Evolutionary conservation across 176 grass and related monocot species (phyloP), one percentile per base, ranked within the genome.

Genomic region (Dendrocalamus sinicus): DNA sequence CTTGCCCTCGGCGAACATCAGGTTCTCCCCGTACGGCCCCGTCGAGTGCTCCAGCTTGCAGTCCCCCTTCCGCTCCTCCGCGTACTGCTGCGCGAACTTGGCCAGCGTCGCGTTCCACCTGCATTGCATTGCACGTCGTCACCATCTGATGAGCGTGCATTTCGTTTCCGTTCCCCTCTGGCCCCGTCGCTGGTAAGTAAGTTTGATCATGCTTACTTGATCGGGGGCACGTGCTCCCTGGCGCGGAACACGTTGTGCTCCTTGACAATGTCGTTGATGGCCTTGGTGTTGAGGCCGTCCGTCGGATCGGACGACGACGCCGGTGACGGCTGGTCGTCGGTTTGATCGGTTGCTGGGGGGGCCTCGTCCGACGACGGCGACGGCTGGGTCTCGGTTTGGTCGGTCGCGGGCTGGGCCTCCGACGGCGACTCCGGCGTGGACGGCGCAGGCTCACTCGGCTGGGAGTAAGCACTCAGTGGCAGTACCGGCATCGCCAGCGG

Each of bases 11-110:
- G 83, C 92, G 70, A 22, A 66, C 86, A 92, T 94, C 3, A 97
- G 73, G 88, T 97, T 97, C 92, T 94, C 95, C 0, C 92, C 92
- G 86, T 97, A 97, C 0, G 81, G 77, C 7, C 84, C 81, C 8
- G 53, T 46, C 10, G 95, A 97, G 84, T 97, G 95, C 73, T 71
- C 73, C 70, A 90, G 51, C 75, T 84, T 40, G 86, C 95, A 97
- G 55, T 89, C 87, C 13, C 77, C 78, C 53, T 77, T 69, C 32
- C 91, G 60, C 80, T 77, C 9, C 30, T 84, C 75, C 2, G 92
- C 90, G 48, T 91, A 97, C 14, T 84, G 9, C 79, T 88, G 83
- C 69, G 90, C 91, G 55, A 84, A 92, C 17, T 26, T 28, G 0
- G 92, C 95, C 24, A 93, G 86, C 24, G 75, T 70, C 67, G 55